Conservation (phyloP, 2,329 filamentous ascomycete genomes). For the Elsinoe batatas region DNA sequence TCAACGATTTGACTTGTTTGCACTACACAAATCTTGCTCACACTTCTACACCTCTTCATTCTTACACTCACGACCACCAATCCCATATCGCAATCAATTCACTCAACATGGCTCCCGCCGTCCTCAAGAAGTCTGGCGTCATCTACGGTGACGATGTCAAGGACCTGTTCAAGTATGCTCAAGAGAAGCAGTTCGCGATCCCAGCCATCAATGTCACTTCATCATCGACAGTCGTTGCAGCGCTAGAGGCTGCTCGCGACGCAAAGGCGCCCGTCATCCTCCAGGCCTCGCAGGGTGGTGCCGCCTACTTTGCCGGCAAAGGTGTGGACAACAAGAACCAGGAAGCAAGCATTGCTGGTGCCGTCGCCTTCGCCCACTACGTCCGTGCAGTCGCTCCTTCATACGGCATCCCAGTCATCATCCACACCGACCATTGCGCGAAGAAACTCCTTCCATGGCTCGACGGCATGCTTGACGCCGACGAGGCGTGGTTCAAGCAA, state of each 20-base stretch:
- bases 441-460: constrained; percentile 99
- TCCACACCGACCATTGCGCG: constrained; percentile 97
- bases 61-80: not conserved
- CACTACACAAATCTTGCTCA: not conserved
- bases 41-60: not conserved
- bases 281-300: constrained; percentile 73
- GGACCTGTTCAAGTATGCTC: constrained; percentile 75
- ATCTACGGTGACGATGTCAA: constrained; percentile 30
- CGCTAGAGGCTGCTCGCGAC: constrained; percentile 91
- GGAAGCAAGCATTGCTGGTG: constrained; percentile 76
- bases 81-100: not conserved
- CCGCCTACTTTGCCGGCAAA: constrained; percentile 51
- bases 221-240: constrained; percentile 73
- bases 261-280: constrained; percentile 85
- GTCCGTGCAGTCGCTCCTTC: constrained; percentile 76
- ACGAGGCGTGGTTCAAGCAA: constrained; percentile 90
- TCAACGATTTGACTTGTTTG: not conserved
- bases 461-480: constrained; percentile 88
- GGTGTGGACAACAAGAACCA: constrained; percentile 76
- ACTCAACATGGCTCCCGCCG: constrained; percentile 16
- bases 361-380: constrained; percentile 84
- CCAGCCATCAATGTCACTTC: constrained; percentile 73
- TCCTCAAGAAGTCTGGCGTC: constrained; percentile 28
- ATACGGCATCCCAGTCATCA: constrained; percentile 83
- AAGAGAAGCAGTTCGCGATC: constrained; percentile 79